Percentiles rank a stretch among this genome's conserved stretches.
These are phyloP conservation scores for Ammopiptanthus mongolicus DNA, from an alignment of 306 rosid genomes.

Conservation along the genomic window DNA sequence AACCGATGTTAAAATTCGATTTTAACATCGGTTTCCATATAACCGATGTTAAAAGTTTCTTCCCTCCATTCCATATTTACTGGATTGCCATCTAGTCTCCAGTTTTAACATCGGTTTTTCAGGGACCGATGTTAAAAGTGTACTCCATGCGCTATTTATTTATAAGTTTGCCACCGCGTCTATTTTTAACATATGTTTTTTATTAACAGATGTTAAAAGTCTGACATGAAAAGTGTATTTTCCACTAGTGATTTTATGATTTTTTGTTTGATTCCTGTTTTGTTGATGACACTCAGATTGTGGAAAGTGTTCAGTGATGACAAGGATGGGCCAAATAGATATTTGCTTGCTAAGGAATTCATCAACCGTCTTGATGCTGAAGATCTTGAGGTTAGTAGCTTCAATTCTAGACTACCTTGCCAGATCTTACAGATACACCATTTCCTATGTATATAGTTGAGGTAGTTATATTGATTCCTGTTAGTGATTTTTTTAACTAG, in stretches of 20 bases:
- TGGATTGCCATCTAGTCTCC: no score
- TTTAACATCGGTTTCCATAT: no score
- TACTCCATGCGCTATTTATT: no score
- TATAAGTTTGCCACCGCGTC: no score
- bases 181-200: no score
- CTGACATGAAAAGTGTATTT: no score
- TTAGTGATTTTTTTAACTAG: not conserved
- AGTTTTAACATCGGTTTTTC: no score
- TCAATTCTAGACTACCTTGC: not conserved
- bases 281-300: slow-evolving; percentile 39
- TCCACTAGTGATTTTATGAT: slow-evolving; percentile 1
- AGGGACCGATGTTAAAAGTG: no score
- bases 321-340: slow-evolving; percentile 78
- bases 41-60: no score
- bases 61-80: no score
- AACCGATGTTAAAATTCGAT: no score
- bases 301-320: slow-evolving; percentile 98
- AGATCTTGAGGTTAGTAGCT: slow-evolving; percentile 76
- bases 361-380: slow-evolving; percentile 71
- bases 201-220: no score
- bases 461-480: not conserved
- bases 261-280: slow-evolving; percentile 19
- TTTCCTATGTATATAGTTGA: not conserved
- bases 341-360: slow-evolving; percentile 81
- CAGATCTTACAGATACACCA: not conserved